Evolutionary conservation across 176 grass and related monocot species (phyloP).

Genomic region (Rhipidocladum racemiflorum): DNA sequence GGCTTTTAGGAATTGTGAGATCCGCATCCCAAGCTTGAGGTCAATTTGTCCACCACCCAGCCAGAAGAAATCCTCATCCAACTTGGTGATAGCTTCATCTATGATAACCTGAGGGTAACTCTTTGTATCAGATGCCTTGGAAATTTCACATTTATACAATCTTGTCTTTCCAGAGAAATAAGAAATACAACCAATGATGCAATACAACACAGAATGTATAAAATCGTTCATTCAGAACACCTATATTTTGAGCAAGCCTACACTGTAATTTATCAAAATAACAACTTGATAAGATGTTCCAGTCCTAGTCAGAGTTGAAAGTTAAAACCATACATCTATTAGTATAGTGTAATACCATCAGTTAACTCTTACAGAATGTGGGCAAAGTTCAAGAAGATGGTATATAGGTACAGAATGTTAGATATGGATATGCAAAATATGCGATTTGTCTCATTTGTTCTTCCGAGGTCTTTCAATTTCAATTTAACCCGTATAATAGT

Average conservation of each 20-base stretch:
- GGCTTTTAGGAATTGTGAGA: slow-evolving; percentile 69
- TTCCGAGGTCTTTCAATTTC: not conserved
- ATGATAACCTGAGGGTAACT: slow-evolving; percentile 62
- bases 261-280: not conserved
- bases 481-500: not conserved
- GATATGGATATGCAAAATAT: not conserved
- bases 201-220: not conserved
- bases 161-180: not conserved
- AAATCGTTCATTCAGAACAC: not conserved
- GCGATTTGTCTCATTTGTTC: not conserved
- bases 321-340: not conserved
- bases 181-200: not conserved
- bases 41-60: slow-evolving; percentile 79
- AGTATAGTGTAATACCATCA: not conserved
- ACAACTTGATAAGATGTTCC: not conserved
- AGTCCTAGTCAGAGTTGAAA: not conserved
- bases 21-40: slow-evolving; percentile 84
- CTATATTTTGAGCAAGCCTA: slow-evolving; percentile 3
- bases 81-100: slow-evolving; percentile 89
- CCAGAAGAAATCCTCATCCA: slow-evolving; percentile 88
- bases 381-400: not conserved
- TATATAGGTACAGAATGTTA: slow-evolving; percentile 7
- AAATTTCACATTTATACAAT: slow-evolving; percentile 5
- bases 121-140: slow-evolving; percentile 27
- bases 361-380: not conserved